Evolutionary conservation across 2,329 filamentous ascomycete genomes (phyloP), one percentile per base, ranked within the genome.

Genomic region (Neopestalotiopsis rosae): DNA sequence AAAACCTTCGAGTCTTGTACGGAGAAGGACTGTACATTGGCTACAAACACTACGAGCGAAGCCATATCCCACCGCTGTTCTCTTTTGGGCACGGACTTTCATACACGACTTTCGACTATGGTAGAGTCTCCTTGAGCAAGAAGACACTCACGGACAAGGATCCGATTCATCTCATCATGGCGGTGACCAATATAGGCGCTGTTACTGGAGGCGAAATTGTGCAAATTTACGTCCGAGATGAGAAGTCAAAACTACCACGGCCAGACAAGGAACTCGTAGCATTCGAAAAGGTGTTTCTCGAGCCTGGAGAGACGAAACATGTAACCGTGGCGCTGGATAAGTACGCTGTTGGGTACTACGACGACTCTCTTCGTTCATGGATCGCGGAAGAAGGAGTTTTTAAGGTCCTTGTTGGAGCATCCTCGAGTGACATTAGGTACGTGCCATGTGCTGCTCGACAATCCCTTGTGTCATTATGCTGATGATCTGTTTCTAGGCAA

Each of bases 81-180:
- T 85, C 90, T 34, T 94, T 94, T 72, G 92, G 92, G 12, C 91
- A 93, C 76, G 92, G 92, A 1, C 84, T 94, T 7, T 92, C 90
- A 0, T 94, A 94, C 78, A 93, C 91, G 0, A 86, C 81, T 0
- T 94, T 94, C 76, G 84, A 86, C 61, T 91, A 92, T 74, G 88
- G 89, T 14, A 81, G 84, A 1, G 85, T 89, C 0, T 84, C 84
- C 3, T 82, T 91, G 66, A 84, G 80, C 73, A 74, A 77, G 2
- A 77, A 78, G 66, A 77, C 81, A 1, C 76, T 87, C 67, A 73
- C 79, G 49, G 74, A 83, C 57, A 72, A 82, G 68, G 79, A 71
- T 5, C 79, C 75, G 1, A 79, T 86, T 68, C 83, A 84, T 65
- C 78, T 87, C 49, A 81, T 83, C 24, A 79, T 88, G 68, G 85